phyloP scores from a whole-genome alignment of 257 asterid genomes.

The Gentiana macrophylla region DNA sequence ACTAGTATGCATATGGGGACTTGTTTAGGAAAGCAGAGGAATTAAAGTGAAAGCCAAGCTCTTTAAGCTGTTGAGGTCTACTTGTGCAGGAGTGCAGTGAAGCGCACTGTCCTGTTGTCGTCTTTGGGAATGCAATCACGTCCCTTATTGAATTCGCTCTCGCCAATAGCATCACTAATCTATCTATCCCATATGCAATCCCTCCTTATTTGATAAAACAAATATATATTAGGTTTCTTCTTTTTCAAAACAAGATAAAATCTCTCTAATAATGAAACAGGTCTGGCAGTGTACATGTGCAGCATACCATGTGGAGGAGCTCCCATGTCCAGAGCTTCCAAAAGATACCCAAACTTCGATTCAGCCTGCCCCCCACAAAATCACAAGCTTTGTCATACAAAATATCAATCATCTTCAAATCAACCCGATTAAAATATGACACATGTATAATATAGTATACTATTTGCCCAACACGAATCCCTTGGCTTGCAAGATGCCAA shows the following conservation, averaged over 20 bases:
- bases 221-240: background rate
- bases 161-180: conserved; percentile 80
- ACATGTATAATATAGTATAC: background rate
- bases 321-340: conserved; percentile 98
- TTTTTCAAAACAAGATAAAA: too few relatives aligned
- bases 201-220: conserved; percentile 37
- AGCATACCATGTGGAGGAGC: conserved; percentile 96
- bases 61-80: conserved; percentile 79
- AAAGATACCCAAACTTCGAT: conserved; percentile 82
- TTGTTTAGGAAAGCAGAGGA: too few relatives aligned
- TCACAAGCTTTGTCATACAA: background rate
- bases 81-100: conserved; percentile 72
- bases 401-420: background rate
- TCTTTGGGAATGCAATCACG: conserved; percentile 93
- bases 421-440: background rate
- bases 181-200: conserved; percentile 82
- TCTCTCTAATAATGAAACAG: too few relatives aligned
- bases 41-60: conserved; percentile 32
- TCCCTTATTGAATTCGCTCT: conserved; percentile 79
- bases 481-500: background rate
- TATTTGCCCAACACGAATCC: background rate
- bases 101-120: conserved; percentile 90
- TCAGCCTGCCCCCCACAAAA: conserved; percentile 53
- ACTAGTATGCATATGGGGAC: too few relatives aligned
- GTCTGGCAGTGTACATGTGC: background rate